Conservation (phyloP, 805 yeast species). For the Lachancea sp. region DNA sequence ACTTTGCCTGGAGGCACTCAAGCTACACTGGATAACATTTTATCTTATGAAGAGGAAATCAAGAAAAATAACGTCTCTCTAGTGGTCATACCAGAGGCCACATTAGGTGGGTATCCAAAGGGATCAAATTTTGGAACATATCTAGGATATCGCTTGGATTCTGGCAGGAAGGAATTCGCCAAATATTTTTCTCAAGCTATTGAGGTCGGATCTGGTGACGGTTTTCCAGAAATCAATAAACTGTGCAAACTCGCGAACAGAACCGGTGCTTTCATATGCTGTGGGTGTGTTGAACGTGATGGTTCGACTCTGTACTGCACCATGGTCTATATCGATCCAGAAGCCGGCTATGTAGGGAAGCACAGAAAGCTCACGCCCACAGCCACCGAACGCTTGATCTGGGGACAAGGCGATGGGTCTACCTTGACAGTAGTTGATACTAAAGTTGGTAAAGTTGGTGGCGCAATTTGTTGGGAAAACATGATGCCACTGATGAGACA, state of each 20-base stretch:
- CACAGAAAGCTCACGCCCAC: conserved; percentile 43
- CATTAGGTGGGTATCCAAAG: conserved; percentile 43
- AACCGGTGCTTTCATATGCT: conserved; percentile 33
- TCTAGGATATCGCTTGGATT: conserved; percentile 37
- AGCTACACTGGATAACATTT: conserved; percentile 34
- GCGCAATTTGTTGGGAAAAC: conserved; percentile 45
- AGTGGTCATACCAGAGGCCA: conserved; percentile 42
- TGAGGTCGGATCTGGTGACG: conserved; percentile 30
- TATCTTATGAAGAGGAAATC: conserved; percentile 35
- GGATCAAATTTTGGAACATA: conserved; percentile 39
- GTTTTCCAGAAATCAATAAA: conserved; percentile 29
- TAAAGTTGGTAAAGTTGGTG: conserved; percentile 36
- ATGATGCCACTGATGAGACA: conserved; percentile 37
- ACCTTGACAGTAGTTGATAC: conserved; percentile 36
- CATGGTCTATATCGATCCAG: conserved; percentile 36
- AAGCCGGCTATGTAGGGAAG: conserved; percentile 35
- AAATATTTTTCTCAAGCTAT: conserved; percentile 34
- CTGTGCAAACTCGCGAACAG: conserved; percentile 32
- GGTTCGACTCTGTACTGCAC: conserved; percentile 39
- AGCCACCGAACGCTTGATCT: conserved; percentile 39
- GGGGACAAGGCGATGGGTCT: conserved; percentile 45
- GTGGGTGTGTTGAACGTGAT: conserved; percentile 39
- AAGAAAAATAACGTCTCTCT: conserved; percentile 30
- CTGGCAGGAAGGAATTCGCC: conserved; percentile 38
- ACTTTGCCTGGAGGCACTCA: conserved; percentile 35